Conservation (phyloP, 208 protist genomes). For the Trypanosoma platydactyli region DNA sequence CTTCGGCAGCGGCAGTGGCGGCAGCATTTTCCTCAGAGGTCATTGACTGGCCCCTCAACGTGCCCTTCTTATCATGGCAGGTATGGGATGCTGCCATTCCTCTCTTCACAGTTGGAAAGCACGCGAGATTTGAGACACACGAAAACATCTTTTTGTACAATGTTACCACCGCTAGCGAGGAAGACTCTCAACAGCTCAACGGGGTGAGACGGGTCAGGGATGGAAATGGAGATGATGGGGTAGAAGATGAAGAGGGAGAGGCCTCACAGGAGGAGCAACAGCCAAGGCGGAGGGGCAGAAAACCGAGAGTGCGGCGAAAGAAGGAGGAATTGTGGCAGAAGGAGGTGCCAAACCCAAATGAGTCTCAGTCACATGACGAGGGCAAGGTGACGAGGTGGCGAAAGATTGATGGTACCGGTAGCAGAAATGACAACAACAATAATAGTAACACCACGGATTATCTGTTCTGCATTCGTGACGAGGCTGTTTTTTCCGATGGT, state of each 20-base stretch:
- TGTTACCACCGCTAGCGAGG: slow-evolving; percentile 30
- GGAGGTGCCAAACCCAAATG: slow-evolving; percentile 2
- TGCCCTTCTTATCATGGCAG: slow-evolving; percentile 86
- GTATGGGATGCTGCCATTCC: slow-evolving; percentile 86
- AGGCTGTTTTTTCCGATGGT: slow-evolving; percentile 9
- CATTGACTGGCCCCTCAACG: slow-evolving; percentile 80
- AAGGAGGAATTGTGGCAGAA: slow-evolving; percentile 32
- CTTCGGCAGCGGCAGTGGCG: neutral
- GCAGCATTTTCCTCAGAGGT: slow-evolving; percentile 35
- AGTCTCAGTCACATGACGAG: neutral
- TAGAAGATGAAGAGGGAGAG: neutral
- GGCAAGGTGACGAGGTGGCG: neutral
- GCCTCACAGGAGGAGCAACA: neutral
- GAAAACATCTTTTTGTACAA: slow-evolving; percentile 73
- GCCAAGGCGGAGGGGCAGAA: slow-evolving; percentile 11
- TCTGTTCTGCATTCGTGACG: slow-evolving; percentile 19
- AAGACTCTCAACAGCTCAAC: slow-evolving; percentile 2
- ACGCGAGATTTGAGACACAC: slow-evolving; percentile 72
- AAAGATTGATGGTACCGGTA: neutral
- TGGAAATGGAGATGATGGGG: neutral
- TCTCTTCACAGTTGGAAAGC: slow-evolving; percentile 45
- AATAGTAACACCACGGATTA: slow-evolving; percentile 18
- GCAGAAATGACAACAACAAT: neutral
- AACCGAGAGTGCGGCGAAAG: slow-evolving; percentile 21
- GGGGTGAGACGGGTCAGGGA: slow-evolving; percentile 3